phyloP scores from a whole-genome alignment of 2,329 filamentous ascomycete species.

The Xylaria sp. region DNA sequence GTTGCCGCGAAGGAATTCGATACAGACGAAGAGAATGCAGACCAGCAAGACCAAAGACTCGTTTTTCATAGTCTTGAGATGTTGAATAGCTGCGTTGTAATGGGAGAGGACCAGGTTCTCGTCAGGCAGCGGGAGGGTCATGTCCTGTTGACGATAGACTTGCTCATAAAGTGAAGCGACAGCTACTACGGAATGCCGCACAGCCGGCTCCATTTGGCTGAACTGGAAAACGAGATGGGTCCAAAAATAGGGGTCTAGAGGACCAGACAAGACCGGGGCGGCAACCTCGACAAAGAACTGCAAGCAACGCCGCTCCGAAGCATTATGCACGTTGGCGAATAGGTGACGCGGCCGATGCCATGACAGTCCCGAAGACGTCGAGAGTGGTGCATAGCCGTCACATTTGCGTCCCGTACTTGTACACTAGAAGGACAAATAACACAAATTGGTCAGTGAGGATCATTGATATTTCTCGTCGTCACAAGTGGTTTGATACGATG shows the following conservation, averaged over 20 bases:
- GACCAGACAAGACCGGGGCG: conserved; percentile 51
- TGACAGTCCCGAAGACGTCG: conserved; percentile 38
- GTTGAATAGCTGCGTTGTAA: conserved; percentile 55
- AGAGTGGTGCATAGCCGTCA: conserved; percentile 47
- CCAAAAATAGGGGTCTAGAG: conserved; percentile 54
- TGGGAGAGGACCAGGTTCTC: conserved; percentile 52
- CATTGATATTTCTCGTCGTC: not conserved
- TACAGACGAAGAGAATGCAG: conserved; percentile 57
- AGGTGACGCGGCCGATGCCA: conserved; percentile 52
- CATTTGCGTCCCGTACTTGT: conserved; percentile 47
- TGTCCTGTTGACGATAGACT: conserved; percentile 36
- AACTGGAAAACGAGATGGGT: conserved; percentile 54
- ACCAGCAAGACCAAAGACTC: conserved; percentile 53
- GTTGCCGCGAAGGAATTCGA: conserved; percentile 56
- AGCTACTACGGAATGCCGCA: conserved; percentile 53
- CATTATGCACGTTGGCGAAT: conserved; percentile 41
- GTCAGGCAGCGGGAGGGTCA: conserved; percentile 22
- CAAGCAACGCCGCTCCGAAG: conserved; percentile 48
- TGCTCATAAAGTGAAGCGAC: conserved; percentile 55
- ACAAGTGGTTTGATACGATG: not conserved
- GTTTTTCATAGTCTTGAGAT: conserved; percentile 47
- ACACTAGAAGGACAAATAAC: conserved; percentile 32
- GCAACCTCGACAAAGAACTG: conserved; percentile 53
- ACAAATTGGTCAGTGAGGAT: conserved; percentile 6
- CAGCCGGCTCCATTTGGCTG: conserved; percentile 51